A percentile compares a stretch with the other conserved stretches of the same genome.
Evolutionary conservation across 129 eudicot genomes (phyloP).

Genomic region (Pulicaria dysenterica): DNA sequence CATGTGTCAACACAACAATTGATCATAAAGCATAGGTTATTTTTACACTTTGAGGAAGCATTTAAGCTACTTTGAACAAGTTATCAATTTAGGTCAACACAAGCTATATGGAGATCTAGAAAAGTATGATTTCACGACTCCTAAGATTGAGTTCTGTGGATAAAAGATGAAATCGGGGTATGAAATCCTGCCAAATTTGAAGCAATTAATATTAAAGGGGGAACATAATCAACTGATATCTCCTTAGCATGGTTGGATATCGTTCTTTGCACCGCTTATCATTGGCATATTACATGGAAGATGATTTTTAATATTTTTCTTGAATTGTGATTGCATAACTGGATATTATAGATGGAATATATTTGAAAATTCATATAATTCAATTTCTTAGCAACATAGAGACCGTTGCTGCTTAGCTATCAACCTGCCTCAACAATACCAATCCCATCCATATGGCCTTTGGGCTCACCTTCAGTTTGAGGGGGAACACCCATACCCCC

Average conservation of each 20-base stretch:
- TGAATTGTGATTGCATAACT: slow-evolving; percentile 2
- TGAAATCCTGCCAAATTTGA: too few species aligned
- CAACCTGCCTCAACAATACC: not conserved
- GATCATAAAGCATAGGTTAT: too few species aligned
- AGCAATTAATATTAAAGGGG: not conserved
- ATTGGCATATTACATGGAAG: not conserved
- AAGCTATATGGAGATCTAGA: too few species aligned
- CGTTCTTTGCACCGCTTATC: not conserved
- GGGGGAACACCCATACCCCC: too few species aligned
- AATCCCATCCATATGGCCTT: not conserved
- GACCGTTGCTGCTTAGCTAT: slow-evolving; percentile 13
- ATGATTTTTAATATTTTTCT: slow-evolving; percentile 4
- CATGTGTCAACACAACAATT: too few species aligned
- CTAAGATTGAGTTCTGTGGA: too few species aligned
- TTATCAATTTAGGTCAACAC: too few species aligned
- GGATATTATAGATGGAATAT: slow-evolving; percentile 18
- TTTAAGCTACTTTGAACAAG: too few species aligned
- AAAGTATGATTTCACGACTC: too few species aligned
- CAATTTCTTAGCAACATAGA: not conserved
- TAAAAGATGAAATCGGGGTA: too few species aligned
- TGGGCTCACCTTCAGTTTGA: too few species aligned
- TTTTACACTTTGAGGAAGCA: too few species aligned
- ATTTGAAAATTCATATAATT: not conserved
- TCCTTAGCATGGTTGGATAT: slow-evolving; percentile 17
- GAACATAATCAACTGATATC: not conserved